Base-by-base conservation (phyloP, 371 early-diverging fungal species). In the Mortierella sp. region DNA sequence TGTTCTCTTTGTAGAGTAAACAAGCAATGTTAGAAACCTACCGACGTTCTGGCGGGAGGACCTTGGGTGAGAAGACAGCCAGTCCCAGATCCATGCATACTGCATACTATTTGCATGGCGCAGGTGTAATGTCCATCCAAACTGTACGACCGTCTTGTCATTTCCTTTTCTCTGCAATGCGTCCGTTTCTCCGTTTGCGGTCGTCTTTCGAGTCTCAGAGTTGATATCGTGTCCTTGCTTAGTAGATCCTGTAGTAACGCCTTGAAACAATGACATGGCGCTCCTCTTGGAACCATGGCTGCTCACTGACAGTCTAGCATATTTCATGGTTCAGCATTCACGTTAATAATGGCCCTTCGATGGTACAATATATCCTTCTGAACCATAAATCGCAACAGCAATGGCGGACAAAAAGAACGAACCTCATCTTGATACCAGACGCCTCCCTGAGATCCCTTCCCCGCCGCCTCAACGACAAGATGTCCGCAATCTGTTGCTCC, bases 11-110 rank as follows among this genome's bases (percentile, higher is more conserved):
- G 24, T 38, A 38, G 28, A 21, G 24, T 19, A 73, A 38, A 11
- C 58, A 42, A 75, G 42, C 42, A 38, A 3, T 3, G 42, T 38
- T 38, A 5, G 68, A 42, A 48, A 84, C 81, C 73, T 82, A 76
- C 86, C 86, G 57, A 79, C 80, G 65, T 85, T 85, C 54, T 82
- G 86, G 16, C 71, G 58, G 5, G 85, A 84, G 0, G 85, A 82
- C 28, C 82, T 82, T 34, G 77, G 72, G 44, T 82, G 82, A 7
- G n/a, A 21, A 44, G 79, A 76, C 3, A 78, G 38, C 86, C 86
- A 82, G 4, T 63, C 68, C 86, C 86, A 85, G 14, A 85, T 85
- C 86, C 86, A 85, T 21, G 86, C 86, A 57, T 80, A 85, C 48
- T 85, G 86, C 55, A 77, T 55, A 7, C 82, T 85, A 50, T 85